These are phyloP conservation scores for Chenopodium formosanum DNA, from an alignment of 148 eudicot genomes.

Conservation along the genomic window DNA sequence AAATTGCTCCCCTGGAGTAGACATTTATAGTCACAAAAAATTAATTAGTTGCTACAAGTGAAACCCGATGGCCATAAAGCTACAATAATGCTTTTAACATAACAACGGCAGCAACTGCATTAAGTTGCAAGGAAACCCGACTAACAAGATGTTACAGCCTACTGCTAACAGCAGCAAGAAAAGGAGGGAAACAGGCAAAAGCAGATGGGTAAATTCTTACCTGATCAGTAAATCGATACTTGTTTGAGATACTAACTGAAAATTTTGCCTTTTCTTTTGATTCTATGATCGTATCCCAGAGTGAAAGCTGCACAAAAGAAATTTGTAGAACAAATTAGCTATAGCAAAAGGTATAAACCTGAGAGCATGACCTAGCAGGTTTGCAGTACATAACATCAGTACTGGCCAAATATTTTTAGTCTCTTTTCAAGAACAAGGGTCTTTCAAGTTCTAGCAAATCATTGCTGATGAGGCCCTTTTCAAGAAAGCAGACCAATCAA, in stretches of 20 bases:
- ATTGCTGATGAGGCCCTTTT: too few relatives aligned
- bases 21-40: neutral
- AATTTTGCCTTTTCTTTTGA: constrained; percentile 70
- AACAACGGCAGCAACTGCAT: neutral
- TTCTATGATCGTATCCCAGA: constrained; percentile 89
- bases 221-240: constrained; percentile 81
- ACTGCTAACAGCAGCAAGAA: neutral
- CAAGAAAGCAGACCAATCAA: too few relatives aligned
- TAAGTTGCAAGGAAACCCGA: neutral
- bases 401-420: too few relatives aligned
- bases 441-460: too few relatives aligned
- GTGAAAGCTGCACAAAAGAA: too few relatives aligned
- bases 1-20: constrained; percentile 73
- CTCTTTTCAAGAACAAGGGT: too few relatives aligned
- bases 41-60: neutral
- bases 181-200: neutral
- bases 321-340: too few relatives aligned
- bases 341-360: too few relatives aligned
- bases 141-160: neutral
- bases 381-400: too few relatives aligned
- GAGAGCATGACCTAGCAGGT: too few relatives aligned
- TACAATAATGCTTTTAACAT: neutral
- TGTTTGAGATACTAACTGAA: constrained; percentile 69
- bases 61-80: neutral
- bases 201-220: constrained; percentile 32